These are phyloP conservation scores for Aschersonia sp. DNA, from an alignment of 2,329 filamentous ascomycete genomes.

Conservation along the genomic window DNA sequence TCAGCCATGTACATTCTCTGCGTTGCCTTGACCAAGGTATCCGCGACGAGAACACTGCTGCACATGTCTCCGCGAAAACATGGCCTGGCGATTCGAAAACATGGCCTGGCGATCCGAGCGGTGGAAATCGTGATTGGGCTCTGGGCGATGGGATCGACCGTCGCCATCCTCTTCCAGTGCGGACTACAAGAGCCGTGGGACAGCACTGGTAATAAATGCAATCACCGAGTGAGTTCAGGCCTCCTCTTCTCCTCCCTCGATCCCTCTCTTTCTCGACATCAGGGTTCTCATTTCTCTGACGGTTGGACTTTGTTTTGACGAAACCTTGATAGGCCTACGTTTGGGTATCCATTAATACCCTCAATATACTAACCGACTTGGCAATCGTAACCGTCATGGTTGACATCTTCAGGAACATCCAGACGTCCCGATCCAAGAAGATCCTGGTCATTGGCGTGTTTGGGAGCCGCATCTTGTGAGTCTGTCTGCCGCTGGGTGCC, in stretches of 20 bases:
- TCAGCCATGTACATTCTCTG: slow-evolving; percentile 5
- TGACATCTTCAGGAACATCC: slow-evolving; percentile 13
- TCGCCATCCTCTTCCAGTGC: slow-evolving; percentile 6
- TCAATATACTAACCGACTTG: slow-evolving; percentile 16
- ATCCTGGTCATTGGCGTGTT: slow-evolving; percentile 14
- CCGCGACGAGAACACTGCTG: slow-evolving; percentile 8
- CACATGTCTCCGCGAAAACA: slow-evolving; percentile 8
- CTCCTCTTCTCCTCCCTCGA: not conserved
- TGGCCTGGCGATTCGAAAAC: slow-evolving; percentile 1
- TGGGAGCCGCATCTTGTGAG: slow-evolving; percentile 15
- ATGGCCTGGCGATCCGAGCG: slow-evolving; percentile 1
- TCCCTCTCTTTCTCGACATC: not conserved
- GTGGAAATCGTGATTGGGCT: slow-evolving; percentile 5
- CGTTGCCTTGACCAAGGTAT: slow-evolving; percentile 7
- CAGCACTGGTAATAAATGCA: slow-evolving; percentile 6
- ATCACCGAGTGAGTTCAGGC: slow-evolving; percentile 5
- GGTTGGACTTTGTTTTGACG: not conserved
- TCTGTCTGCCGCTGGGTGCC: not conserved
- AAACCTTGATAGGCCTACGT: slow-evolving; percentile 4
- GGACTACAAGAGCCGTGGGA: slow-evolving; percentile 8
- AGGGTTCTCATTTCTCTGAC: slow-evolving; percentile 5
- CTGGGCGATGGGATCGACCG: slow-evolving; percentile 6
- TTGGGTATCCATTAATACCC: slow-evolving; percentile 13
- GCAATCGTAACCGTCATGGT: slow-evolving; percentile 12
- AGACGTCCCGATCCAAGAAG: slow-evolving; percentile 13